These are phyloP conservation scores for Colletotrichum orbiculare DNA, from an alignment of 2,329 filamentous ascomycete species.

Conservation along the genomic window DNA sequence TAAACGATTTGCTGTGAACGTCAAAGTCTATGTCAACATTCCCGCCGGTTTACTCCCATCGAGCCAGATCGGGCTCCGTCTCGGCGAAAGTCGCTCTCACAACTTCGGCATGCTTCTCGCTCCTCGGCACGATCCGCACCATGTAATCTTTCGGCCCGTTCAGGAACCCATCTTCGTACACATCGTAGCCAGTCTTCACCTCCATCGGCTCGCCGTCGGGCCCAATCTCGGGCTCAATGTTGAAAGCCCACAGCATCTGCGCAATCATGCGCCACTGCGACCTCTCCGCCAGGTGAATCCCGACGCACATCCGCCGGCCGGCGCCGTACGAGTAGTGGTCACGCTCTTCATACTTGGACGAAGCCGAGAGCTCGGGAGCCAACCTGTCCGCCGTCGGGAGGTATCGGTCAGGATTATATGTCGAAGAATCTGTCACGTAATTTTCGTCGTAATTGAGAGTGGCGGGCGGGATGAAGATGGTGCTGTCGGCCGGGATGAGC, in stretches of 20 bases:
- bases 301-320: slow-evolving; percentile 59
- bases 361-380: slow-evolving; percentile 43
- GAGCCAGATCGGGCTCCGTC: slow-evolving; percentile 1
- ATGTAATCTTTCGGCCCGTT: slow-evolving; percentile 5
- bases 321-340: slow-evolving; percentile 60
- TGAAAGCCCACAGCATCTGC: slow-evolving; percentile 60
- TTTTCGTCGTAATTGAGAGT: slow-evolving; percentile 47
- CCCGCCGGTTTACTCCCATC: slow-evolving; percentile 7
- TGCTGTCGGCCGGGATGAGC: slow-evolving; percentile 51
- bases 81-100: not conserved
- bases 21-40: too few relatives aligned
- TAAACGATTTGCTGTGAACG: too few relatives aligned
- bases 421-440: slow-evolving; percentile 41
- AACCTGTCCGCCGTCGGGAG: slow-evolving; percentile 41
- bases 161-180: slow-evolving; percentile 16
- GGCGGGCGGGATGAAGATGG: slow-evolving; percentile 49
- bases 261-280: slow-evolving; percentile 52
- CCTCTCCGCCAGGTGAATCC: slow-evolving; percentile 61
- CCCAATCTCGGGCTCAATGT: slow-evolving; percentile 25
- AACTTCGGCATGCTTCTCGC: slow-evolving; percentile 9
- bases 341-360: slow-evolving; percentile 39
- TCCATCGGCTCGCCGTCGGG: not conserved
- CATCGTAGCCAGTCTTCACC: slow-evolving; percentile 15
- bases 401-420: slow-evolving; percentile 45
- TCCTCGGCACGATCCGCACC: slow-evolving; percentile 23